Base-by-base conservation (phyloP, 139 green algal genomes). In the Microglena sp. region DNA sequence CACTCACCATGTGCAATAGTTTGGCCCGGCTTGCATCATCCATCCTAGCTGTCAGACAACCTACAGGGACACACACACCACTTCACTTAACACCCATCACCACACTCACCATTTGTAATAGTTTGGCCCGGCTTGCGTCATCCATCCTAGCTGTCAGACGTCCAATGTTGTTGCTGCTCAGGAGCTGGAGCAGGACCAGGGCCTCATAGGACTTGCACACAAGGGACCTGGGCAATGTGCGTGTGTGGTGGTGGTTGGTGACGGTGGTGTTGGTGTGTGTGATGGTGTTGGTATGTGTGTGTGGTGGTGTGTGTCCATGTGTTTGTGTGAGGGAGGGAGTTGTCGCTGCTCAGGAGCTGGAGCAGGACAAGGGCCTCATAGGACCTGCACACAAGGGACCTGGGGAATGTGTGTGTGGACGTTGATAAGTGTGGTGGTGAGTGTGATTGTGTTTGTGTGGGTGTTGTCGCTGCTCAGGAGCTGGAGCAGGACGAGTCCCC, bases 351-450 rank as follows among this genome's bases (percentile, higher is more conserved):
- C 44, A 88, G 66, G 11, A 82, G 55, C 11, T 64, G 66, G 59
- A 89, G 53, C 71, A 93, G 83, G 68, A 77, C 75, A 44, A 85
- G 75, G 26, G 74, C 82, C 78, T 95, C 63, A 1, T 78, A 81
- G 0, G 82, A 73, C 18, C 84, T 71, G 2, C 66, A 60, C 22
- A 74, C 74, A 55, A 95, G 60, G 18, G 65, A 61, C 18, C 70
- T 75, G 69, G 26, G 40, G 40, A 50, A 50, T 11, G 18, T 2
- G 60, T 2, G n/a, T 22, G 32, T 1, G 24, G 36, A 22, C 26
- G 18, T 68, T 3, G 31, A 4, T 1, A 22, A 29, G 50, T 33
- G n/a, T n/a, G n/a, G n/a, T n/a, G n/a, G n/a, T n/a, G n/a, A n/a
- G 6, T 36, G 55, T 4, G 7, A 21, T 61, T 32, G 27, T 3